Evolutionary conservation across 1,284 basidiomycete genomes (phyloP), one percentile per base, ranked within the genome.

Genomic region (Stereum hirsutum): DNA sequence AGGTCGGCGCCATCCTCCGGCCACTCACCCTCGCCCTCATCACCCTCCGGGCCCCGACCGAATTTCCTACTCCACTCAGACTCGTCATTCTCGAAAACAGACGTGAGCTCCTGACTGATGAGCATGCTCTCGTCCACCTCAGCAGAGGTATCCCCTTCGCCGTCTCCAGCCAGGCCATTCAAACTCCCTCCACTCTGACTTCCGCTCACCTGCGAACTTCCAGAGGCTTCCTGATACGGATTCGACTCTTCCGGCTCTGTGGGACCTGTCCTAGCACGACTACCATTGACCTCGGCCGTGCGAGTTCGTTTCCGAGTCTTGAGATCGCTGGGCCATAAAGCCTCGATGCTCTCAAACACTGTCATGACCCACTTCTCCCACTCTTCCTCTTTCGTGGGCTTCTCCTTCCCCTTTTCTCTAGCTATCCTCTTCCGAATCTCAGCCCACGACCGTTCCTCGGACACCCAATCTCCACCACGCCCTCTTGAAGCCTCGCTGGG

Each of bases 301-400:
- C 43, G n/a, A 7, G 44, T 45, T 20, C 79, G 76, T 49, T 61
- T 74, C 80, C 81, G 83, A 5, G 62, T 66, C 55, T 64, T 76
- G 60, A 69, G 72, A 36, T 67, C 54, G 32, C 70, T 60, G 41
- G 79, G 76, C 85, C 86, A 89, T 2, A 88, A 64, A 0, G 74
- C 81, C 60, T 88, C 79, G 6, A 90, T 69, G 42, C 90, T 93
- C 57, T 93, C 84, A 53, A 94, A 95, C 0, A 87, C 81, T 1
- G 88, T 87, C 81, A 91, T 86, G 34, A 89, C 78, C 72, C 78
- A 86, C 61, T 64, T 63, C 59, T 76, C 74, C 65, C 71, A 72
- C 35, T 57, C 59, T 49, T 59, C 61, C 46, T 51, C 62, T 45
- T 53, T 57, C 49, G 52, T 44, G 47, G 46, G 48, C 53, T 45